Percentiles rank a stretch among this genome's conserved stretches.
Conservation (phyloP, 805 yeast genomes). For the Yarrowia sp. region DNA sequence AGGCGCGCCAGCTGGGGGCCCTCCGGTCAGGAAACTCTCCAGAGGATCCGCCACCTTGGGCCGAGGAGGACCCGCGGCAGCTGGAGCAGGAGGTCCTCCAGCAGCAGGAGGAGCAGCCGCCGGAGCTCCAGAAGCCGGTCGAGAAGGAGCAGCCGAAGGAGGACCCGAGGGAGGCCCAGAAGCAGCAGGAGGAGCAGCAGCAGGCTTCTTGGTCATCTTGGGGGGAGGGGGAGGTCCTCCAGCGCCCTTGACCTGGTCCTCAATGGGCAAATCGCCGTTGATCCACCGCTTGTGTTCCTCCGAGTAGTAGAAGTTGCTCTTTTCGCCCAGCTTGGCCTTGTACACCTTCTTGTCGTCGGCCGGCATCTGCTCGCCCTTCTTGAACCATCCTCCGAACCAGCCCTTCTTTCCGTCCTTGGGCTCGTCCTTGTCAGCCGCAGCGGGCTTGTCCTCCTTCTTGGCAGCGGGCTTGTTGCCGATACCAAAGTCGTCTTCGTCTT, state of each 20-base stretch:
- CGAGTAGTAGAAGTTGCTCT: slow-evolving; percentile 71
- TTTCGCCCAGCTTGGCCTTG: slow-evolving; percentile 83
- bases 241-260: slow-evolving; percentile 42
- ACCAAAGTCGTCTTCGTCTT: slow-evolving; percentile 31
- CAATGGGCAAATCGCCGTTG: slow-evolving; percentile 51
- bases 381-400: slow-evolving; percentile 62
- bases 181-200: slow-evolving; percentile 28
- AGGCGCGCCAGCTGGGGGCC: slow-evolving; percentile 37
- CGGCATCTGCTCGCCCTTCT: slow-evolving; percentile 44
- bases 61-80: slow-evolving; percentile 7
- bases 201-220: slow-evolving; percentile 33
- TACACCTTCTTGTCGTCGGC: slow-evolving; percentile 66
- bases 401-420: slow-evolving; percentile 40
- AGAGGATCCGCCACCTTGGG: slow-evolving; percentile 43
- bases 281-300: slow-evolving; percentile 86
- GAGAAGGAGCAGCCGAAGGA: slow-evolving; percentile 40
- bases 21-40: slow-evolving; percentile 48
- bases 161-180: slow-evolving; percentile 28
- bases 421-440: slow-evolving; percentile 31
- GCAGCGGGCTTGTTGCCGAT: slow-evolving; percentile 33
- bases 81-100: slow-evolving; percentile 31
- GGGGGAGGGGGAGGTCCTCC: slow-evolving; percentile 76
- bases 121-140: slow-evolving; percentile 5
- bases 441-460: slow-evolving; percentile 32
- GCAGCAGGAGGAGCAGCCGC: slow-evolving; percentile 27